Base-by-base conservation (phyloP, 345 rosid species). In the Anastatica hierochuntica region DNA sequence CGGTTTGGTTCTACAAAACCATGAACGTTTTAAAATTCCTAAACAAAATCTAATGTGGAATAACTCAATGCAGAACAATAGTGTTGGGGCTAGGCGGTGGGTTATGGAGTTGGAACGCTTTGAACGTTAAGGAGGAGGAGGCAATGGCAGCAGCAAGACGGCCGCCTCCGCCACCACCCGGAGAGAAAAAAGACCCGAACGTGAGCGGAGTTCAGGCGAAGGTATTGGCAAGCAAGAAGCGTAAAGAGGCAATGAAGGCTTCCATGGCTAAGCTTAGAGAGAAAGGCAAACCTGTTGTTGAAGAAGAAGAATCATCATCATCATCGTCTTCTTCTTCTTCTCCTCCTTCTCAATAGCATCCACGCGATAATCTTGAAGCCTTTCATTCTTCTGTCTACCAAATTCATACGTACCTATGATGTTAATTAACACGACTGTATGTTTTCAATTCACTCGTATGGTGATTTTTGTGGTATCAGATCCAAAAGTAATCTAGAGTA, bases 181-280 rank as follows among this genome's bases (percentile, higher is more conserved):
- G 0, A 56, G 90, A 87, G 82, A 87, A 79, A 60, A 76, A 68
- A 56, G 94, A 83, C 68, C 98, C 88, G 0, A 81, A 52, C 55
- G 58, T 82, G 66, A 84, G 78, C n/a, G 95, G 95, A 7, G 72
- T 84, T 31, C 88, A 67, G 56, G 98, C 95, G 1, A 87, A 81
- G 62, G 73, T 90, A 19, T 53, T 84, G n/a, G 96, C 96, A 7
- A 92, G 95, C 71, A 87, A 77, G 78, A 79, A 79, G 55, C 76
- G 84, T 19, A 79, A 76, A 66, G 84, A 74, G 29, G 77, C 74
- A 24, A 71, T 79, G 81, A 74, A 74, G 53, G 63, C 72, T 21
- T 46, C 47, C 5, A 36, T 80, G 6, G 80, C 83, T 43, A 84
- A 73, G 64, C 70, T 83, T 56, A 78, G 84, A 58, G 90, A 85